Conservation (phyloP, 176 grass and related monocot genomes). For the Cocos nucifera region DNA sequence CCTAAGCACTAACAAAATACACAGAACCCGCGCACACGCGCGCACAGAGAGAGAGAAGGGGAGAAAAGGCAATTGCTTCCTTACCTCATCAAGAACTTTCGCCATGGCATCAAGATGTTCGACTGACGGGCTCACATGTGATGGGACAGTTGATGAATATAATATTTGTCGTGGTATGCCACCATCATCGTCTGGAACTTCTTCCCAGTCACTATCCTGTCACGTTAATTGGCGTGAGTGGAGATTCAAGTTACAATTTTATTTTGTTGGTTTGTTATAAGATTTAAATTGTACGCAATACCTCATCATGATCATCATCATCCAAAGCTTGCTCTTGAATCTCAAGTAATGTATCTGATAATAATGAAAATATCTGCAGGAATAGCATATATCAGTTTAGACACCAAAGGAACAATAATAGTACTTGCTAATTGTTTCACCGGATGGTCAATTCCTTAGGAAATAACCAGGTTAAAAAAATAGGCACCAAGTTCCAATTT, state of each 20-base stretch:
- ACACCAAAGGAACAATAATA: too few species aligned
- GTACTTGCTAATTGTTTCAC: too few species aligned
- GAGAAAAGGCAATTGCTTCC: background rate
- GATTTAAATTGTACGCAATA: too few species aligned
- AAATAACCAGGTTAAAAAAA: too few species aligned
- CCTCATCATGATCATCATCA: constrained; percentile 46
- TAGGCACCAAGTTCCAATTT: too few species aligned
- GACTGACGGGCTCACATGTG: constrained; percentile 46
- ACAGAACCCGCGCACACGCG: too few species aligned
- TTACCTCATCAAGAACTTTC: constrained; percentile 76
- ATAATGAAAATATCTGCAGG: constrained; percentile 77
- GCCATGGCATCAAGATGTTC: constrained; percentile 83
- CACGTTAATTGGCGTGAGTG: constrained; percentile 4
- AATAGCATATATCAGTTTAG: background rate
- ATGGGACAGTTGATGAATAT: constrained; percentile 49
- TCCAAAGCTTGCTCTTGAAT: constrained; percentile 63
- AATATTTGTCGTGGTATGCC: constrained; percentile 41
- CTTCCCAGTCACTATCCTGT: constrained; percentile 86
- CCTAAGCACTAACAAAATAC: too few species aligned
- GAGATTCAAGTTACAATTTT: background rate
- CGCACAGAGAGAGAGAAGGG: too few species aligned
- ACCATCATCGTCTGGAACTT: constrained; percentile 41
- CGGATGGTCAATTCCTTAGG: too few species aligned
- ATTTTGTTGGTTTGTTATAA: background rate
- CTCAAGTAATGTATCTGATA: constrained; percentile 72